Conservation (phyloP, 345 rosid species). For the Clausena lansium region DNA sequence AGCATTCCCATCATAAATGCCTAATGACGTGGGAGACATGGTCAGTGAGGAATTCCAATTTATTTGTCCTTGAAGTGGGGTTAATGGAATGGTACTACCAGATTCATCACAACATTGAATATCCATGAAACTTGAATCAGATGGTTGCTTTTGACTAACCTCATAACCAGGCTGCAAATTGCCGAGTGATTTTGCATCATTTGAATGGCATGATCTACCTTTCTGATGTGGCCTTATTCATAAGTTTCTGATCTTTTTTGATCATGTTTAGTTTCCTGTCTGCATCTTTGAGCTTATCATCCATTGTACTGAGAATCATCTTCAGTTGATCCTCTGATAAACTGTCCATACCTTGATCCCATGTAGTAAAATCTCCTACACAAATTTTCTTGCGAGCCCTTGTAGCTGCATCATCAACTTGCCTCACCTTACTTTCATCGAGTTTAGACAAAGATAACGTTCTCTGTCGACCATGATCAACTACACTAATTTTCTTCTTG, state of each 20-base stretch:
- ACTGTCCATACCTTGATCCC: constrained; percentile 4
- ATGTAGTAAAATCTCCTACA: not conserved
- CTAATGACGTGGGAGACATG: not conserved
- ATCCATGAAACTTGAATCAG: not conserved
- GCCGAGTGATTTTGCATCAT: not conserved
- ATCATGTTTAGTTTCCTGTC: not conserved
- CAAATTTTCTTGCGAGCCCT: not conserved
- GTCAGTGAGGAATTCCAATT: not conserved
- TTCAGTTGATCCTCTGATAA: constrained; percentile 6
- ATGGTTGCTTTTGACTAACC: not conserved
- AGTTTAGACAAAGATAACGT: not conserved
- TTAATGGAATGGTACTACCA: not conserved
- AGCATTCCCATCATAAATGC: not conserved
- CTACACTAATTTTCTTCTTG: not conserved
- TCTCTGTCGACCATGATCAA: not conserved
- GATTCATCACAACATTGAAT: not conserved
- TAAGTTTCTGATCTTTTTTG: not conserved
- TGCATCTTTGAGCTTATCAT: not conserved
- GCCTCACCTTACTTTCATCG: not conserved
- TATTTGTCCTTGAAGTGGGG: not conserved
- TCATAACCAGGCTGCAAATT: not conserved
- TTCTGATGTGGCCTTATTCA: not conserved
- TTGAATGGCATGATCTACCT: not conserved
- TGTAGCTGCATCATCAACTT: not conserved
- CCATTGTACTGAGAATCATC: not conserved